These are phyloP conservation scores for Cymodocea nodosa DNA, from an alignment of 116 monocot species.

Conservation along the genomic window DNA sequence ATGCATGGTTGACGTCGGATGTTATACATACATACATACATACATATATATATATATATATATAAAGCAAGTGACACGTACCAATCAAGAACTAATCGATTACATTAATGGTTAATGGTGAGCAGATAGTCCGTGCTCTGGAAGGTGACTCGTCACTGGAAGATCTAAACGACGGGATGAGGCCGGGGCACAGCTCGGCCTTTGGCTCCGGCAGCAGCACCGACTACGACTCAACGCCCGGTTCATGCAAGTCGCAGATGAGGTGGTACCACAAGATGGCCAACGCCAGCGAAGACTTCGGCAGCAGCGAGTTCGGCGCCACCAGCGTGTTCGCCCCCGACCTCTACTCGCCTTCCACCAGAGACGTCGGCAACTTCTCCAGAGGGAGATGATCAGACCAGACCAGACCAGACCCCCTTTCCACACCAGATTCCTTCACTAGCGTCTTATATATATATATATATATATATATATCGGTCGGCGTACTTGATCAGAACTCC, in stretches of 20 bases:
- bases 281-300: conserved; percentile 30
- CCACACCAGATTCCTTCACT: not conserved
- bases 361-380: conserved; percentile 26
- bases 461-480: no score
- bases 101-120: no score
- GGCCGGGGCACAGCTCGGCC: conserved; percentile 37
- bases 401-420: conserved; percentile 11
- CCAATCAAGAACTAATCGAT: no score
- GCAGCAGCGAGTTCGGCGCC: conserved; percentile 40
- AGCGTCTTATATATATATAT: no score
- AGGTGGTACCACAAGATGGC: conserved; percentile 30
- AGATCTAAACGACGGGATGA: conserved; percentile 57
- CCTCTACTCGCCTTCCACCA: conserved; percentile 29
- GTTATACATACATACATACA: no score
- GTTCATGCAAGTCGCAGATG: conserved; percentile 39
- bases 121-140: conserved; percentile 64
- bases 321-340: conserved; percentile 50
- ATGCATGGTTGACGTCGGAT: no score
- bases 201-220: conserved; percentile 38
- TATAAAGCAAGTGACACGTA: no score
- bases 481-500: no score
- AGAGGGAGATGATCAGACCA: no score
- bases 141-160: conserved; percentile 67
- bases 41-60: no score
- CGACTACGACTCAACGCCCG: conserved; percentile 44